phyloP scores from a whole-genome alignment of 192 early-diverging fungal genomes.

The Backusella tarrabulga region DNA sequence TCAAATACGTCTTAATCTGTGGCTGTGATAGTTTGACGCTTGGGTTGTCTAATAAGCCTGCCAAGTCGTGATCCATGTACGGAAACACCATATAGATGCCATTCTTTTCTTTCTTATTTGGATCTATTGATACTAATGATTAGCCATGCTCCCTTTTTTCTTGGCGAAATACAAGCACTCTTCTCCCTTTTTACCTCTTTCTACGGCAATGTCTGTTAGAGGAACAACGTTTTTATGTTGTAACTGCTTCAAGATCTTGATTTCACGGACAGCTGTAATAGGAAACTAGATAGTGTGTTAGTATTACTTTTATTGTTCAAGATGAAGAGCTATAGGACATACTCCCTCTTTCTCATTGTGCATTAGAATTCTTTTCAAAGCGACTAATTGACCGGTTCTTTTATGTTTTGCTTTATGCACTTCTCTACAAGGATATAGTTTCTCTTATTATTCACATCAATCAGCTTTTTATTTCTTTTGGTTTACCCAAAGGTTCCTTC shows the following conservation, averaged over 20 bases:
- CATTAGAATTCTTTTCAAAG: slow-evolving; percentile 93
- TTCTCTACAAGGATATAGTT: slow-evolving; percentile 52
- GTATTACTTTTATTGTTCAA: not conserved
- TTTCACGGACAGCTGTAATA: slow-evolving; percentile 96
- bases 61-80: slow-evolving; percentile 98
- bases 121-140: not conserved
- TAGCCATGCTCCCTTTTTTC: not conserved
- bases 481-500: slow-evolving; percentile 94
- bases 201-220: slow-evolving; percentile 73
- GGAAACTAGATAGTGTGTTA: slow-evolving; percentile 52
- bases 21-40: slow-evolving; percentile 56
- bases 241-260: slow-evolving; percentile 89
- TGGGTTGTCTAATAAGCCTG: slow-evolving; percentile 90
- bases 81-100: slow-evolving; percentile 96
- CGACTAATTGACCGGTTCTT: slow-evolving; percentile 65
- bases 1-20: slow-evolving; percentile 91
- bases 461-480: not conserved
- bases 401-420: slow-evolving; percentile 85
- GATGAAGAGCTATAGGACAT: not conserved
- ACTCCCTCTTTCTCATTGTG: slow-evolving; percentile 90
- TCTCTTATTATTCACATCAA: not conserved
- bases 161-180: too few relatives aligned
- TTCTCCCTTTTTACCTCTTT: slow-evolving; percentile 43
- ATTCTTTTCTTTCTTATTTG: slow-evolving; percentile 35
- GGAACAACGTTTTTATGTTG: slow-evolving; percentile 78